Percentiles rank a stretch among this genome's conserved stretches.
Evolutionary conservation across 2,329 filamentous ascomycete genomes (phyloP).

Genomic region (Aspergillus eucalypticola): DNA sequence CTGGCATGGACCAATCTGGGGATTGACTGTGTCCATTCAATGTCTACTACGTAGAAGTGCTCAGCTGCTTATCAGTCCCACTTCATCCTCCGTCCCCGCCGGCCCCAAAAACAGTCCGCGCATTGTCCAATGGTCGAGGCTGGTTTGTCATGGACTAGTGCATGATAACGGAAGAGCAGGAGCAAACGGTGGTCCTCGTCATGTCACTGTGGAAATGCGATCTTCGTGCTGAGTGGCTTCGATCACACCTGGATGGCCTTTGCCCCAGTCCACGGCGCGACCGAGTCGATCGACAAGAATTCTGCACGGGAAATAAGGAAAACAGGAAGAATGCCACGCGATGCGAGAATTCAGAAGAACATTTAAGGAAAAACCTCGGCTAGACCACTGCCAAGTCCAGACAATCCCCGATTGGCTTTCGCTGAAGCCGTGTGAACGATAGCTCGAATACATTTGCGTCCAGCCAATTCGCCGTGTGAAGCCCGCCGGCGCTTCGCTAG

Average conservation of each 20-base stretch:
- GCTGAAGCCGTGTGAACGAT: neutral
- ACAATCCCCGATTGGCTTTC: neutral
- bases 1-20: neutral
- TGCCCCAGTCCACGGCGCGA: neutral
- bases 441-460: neutral
- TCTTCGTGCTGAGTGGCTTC: neutral
- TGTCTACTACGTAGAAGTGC: too few relatives aligned
- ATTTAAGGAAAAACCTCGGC: neutral
- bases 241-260: neutral
- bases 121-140: neutral
- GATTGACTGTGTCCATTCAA: neutral
- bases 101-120: neutral
- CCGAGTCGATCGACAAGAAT: neutral
- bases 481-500: conserved; percentile 6
- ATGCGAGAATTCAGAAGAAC: neutral
- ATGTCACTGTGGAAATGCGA: neutral
- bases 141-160: neutral
- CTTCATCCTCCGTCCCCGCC: neutral
- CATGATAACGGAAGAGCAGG: neutral
- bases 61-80: neutral
- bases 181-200: neutral
- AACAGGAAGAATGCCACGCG: neutral
- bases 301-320: neutral
- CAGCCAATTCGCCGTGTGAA: neutral
- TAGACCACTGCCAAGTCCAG: neutral